These are phyloP conservation scores for Rhododendron ferrugineum DNA, from an alignment of 148 eudicot genomes.

Conservation along the genomic window DNA sequence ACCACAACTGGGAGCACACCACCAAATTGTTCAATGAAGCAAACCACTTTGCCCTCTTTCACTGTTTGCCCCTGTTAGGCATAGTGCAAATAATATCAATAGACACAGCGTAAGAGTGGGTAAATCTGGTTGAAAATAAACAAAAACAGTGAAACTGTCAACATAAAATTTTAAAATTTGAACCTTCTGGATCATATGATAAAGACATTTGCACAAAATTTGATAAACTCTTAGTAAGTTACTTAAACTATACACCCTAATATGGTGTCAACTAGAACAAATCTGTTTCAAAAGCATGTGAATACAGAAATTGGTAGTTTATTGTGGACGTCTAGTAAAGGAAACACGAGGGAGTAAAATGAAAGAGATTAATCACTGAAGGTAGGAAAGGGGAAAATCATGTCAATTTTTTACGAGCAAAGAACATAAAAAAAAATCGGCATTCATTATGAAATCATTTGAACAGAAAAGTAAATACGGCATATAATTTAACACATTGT, in stretches of 20 bases:
- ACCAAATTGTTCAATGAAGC: constrained; percentile 91
- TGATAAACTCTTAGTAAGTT: neutral
- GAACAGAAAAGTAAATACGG: neutral
- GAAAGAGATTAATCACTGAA: neutral
- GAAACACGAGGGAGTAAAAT: neutral
- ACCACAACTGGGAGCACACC: constrained; percentile 78
- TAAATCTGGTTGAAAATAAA: neutral
- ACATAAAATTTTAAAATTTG: neutral
- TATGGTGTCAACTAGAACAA: neutral
- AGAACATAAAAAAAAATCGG: neutral
- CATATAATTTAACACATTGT: neutral
- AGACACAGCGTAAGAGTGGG: neutral
- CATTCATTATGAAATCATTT: neutral
- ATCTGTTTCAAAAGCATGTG: neutral
- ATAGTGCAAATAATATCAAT: constrained; percentile 2
- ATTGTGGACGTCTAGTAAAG: neutral
- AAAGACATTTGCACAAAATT: neutral
- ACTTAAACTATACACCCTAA: neutral
- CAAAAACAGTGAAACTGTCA: neutral
- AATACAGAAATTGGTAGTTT: neutral
- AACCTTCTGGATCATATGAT: neutral
- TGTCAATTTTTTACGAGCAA: neutral
- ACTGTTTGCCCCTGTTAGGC: constrained; percentile 65
- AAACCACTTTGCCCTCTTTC: constrained; percentile 86
- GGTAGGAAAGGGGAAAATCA: neutral